These are phyloP conservation scores for Penicillium macrosclerotiorum DNA, from an alignment of 495 filamentous ascomycete genomes.

Conservation along the genomic window DNA sequence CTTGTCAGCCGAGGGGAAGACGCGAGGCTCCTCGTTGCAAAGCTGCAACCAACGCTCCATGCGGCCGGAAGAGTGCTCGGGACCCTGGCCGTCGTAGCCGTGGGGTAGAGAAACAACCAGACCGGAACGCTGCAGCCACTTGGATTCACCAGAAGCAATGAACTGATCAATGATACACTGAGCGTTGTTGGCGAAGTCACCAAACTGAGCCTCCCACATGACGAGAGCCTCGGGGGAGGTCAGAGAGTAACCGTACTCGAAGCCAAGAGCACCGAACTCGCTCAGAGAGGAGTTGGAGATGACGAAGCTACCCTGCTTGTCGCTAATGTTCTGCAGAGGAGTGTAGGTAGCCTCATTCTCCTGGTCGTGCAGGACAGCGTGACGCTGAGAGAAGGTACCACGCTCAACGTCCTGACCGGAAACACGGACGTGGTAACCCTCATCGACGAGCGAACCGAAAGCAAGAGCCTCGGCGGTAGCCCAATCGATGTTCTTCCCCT, in stretches of 20 bases:
- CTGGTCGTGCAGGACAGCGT: constrained; percentile 96
- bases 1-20: constrained; percentile 83
- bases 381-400: constrained; percentile 98
- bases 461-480: constrained; percentile 95
- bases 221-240: constrained; percentile 95
- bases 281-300: constrained; percentile 97
- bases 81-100: constrained; percentile 97
- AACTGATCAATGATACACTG: constrained; percentile 99
- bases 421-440: constrained; percentile 94
- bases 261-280: constrained; percentile 88
- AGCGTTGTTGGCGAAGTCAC: constrained; percentile 98
- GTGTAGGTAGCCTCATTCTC: constrained; percentile 89
- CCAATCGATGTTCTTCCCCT: constrained; percentile 96
- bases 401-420: constrained; percentile 99
- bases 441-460: constrained; percentile 83
- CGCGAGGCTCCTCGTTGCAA: constrained; percentile 94
- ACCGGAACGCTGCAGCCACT: constrained; percentile 97
- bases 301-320: constrained; percentile 89
- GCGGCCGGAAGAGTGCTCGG: constrained; percentile 95
- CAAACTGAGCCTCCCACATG: constrained; percentile 99
- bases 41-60: constrained; percentile 97
- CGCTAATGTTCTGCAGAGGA: constrained; percentile 81
- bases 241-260: constrained; percentile 97
- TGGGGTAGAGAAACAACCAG: constrained; percentile 93
- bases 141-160: constrained; percentile 92